These are phyloP conservation scores for Achaetomiella virescens DNA, from an alignment of 495 filamentous ascomycete genomes.

Conservation along the genomic window DNA sequence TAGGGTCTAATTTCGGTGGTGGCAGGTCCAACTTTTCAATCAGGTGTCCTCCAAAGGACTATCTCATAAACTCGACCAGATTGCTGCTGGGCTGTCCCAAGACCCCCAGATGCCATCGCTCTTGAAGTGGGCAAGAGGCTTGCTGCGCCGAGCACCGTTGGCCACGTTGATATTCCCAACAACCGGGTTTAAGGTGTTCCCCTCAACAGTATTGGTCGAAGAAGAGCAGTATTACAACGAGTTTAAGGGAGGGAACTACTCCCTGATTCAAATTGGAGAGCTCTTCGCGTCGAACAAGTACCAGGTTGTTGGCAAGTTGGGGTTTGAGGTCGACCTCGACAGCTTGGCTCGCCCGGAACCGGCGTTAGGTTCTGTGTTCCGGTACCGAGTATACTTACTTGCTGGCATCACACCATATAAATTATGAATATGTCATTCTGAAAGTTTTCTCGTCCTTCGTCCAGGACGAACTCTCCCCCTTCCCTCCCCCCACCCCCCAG, in stretches of 20 bases:
- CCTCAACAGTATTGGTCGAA: neutral
- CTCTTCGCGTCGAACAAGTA: constrained; percentile 41
- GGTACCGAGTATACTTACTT: too few relatives aligned
- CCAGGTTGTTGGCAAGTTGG: constrained; percentile 47
- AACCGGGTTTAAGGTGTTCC: neutral
- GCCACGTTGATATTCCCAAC: neutral
- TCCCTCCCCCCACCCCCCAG: too few relatives aligned
- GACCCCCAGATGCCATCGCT: neutral
- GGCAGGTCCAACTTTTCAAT: too few relatives aligned
- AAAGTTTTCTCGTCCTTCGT: constrained; percentile 12
- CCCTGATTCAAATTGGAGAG: constrained; percentile 47
- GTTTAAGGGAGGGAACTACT: constrained; percentile 26
- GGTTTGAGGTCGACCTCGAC: constrained; percentile 50
- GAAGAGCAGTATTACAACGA: neutral
- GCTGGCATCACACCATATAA: too few relatives aligned
- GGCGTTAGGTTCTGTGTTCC: too few relatives aligned
- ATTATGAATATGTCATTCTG: neutral
- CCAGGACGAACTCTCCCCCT: constrained; percentile 21
- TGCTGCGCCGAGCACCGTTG: neutral
- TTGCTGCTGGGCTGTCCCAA: too few relatives aligned
- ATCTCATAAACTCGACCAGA: too few relatives aligned
- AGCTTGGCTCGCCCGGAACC: constrained; percentile 49
- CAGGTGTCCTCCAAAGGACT: too few relatives aligned
- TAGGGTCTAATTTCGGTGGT: too few relatives aligned
- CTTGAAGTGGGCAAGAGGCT: neutral